Evolutionary conservation across 2,329 filamentous ascomycete genomes (phyloP).

Genomic region (Chrysoporthe austroafricana): DNA sequence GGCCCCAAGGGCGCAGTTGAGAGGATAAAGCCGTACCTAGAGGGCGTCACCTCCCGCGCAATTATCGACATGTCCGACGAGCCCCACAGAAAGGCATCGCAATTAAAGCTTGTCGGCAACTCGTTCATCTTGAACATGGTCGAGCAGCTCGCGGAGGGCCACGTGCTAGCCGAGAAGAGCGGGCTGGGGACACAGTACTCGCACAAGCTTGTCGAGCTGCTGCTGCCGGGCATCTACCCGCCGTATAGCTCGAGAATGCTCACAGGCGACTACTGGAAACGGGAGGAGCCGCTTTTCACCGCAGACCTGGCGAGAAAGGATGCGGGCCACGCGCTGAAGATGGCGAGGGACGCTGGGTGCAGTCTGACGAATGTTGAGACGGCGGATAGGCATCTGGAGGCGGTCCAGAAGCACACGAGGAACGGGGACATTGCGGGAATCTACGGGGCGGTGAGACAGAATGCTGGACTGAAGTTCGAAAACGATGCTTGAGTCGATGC

Average conservation of each 20-base stretch:
- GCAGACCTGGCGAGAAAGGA: conserved; percentile 86
- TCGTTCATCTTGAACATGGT: conserved; percentile 85
- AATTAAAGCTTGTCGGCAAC: conserved; percentile 84
- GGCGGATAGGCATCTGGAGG: conserved; percentile 69
- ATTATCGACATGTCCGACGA: conserved; percentile 73
- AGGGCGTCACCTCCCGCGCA: conserved; percentile 70
- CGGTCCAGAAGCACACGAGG: conserved; percentile 66
- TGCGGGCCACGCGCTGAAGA: conserved; percentile 69
- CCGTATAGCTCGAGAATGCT: conserved; percentile 78
- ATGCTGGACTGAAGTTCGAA: conserved; percentile 75
- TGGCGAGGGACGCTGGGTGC: conserved; percentile 67
- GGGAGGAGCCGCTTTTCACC: conserved; percentile 79
- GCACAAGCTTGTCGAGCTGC: conserved; percentile 69
- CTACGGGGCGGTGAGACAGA: conserved; percentile 78
- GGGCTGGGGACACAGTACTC: conserved; percentile 73
- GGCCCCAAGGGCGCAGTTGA: conserved; percentile 64
- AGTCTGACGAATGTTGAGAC: conserved; percentile 68
- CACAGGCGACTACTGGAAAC: conserved; percentile 74
- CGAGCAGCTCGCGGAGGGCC: conserved; percentile 76
- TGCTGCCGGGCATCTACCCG: conserved; percentile 77
- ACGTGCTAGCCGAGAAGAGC: conserved; percentile 78
- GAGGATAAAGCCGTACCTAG: conserved; percentile 70
- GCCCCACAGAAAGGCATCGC: conserved; percentile 68
- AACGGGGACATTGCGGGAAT: conserved; percentile 81
- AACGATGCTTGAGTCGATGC: conserved; percentile 48